These are phyloP conservation scores for Ilyonectria destructans DNA, from an alignment of 2,329 filamentous ascomycete genomes.

Conservation along the genomic window DNA sequence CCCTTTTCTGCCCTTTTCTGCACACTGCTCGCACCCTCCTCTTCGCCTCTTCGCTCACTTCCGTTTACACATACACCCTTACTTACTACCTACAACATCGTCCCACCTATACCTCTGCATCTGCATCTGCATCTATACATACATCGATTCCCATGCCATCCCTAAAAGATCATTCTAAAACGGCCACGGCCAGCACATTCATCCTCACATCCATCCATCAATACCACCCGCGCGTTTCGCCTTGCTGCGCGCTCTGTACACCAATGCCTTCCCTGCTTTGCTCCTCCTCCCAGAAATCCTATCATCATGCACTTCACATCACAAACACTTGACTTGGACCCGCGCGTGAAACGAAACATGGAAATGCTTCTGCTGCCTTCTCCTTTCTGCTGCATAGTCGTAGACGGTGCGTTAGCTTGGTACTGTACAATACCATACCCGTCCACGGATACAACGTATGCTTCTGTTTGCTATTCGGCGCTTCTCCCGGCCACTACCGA, in stretches of 20 bases:
- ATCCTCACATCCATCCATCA: conserved; percentile 6
- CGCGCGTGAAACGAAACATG: conserved; percentile 30
- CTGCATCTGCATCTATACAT: background rate
- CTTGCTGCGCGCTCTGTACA: background rate
- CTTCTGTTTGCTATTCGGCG: conserved; percentile 6
- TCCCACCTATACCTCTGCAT: background rate
- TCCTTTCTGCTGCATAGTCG: conserved; percentile 12
- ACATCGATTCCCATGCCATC: background rate
- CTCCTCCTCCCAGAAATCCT: conserved; percentile 10
- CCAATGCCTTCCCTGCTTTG: background rate
- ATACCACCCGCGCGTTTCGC: conserved; percentile 21
- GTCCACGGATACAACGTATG: conserved; percentile 4
- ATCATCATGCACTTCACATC: conserved; percentile 19
- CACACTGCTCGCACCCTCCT: background rate
- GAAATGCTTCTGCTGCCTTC: conserved; percentile 15
- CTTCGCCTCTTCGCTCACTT: background rate
- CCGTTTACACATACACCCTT: conserved; percentile 19
- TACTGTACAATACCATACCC: conserved; percentile 13
- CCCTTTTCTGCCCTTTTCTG: background rate
- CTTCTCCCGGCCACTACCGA: conserved; percentile 8
- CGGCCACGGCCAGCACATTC: background rate
- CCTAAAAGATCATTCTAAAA: background rate
- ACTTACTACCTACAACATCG: background rate
- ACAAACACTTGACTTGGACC: conserved; percentile 8
- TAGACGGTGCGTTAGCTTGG: conserved; percentile 5